Conservation (phyloP, 2,329 filamentous ascomycete genomes). For the Huntiella abstrusa region DNA sequence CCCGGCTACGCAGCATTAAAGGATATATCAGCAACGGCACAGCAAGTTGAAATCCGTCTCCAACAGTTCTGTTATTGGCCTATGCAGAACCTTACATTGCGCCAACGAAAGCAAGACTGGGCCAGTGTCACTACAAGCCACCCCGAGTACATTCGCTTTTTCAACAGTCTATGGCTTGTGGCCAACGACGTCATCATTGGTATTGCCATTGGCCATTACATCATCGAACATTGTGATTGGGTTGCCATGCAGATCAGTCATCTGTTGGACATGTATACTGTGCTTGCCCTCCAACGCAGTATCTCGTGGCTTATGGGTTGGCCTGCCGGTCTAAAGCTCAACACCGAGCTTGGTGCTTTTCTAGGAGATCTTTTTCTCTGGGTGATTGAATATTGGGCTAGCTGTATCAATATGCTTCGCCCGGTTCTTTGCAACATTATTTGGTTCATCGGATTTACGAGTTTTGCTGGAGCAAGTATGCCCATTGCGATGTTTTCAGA, state of each 20-base stretch:
- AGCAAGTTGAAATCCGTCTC: slow-evolving; percentile 90
- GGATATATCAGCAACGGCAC: slow-evolving; percentile 87
- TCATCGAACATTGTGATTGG: slow-evolving; percentile 81
- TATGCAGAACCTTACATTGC: slow-evolving; percentile 80
- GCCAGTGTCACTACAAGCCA: slow-evolving; percentile 88
- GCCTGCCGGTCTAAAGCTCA: slow-evolving; percentile 88
- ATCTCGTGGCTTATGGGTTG: slow-evolving; percentile 93
- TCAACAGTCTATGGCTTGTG: slow-evolving; percentile 96
- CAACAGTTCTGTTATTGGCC: slow-evolving; percentile 99
- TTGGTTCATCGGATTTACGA: slow-evolving; percentile 82
- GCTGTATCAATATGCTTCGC: slow-evolving; percentile 56
- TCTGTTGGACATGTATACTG: slow-evolving; percentile 63
- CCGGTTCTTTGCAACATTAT: slow-evolving; percentile 73
- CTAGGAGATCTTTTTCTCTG: slow-evolving; percentile 89
- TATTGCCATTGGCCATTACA: slow-evolving; percentile 87
- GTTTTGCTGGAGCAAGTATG: slow-evolving; percentile 92
- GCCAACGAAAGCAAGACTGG: slow-evolving; percentile 83
- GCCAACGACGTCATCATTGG: slow-evolving; percentile 98
- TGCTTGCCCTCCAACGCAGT: slow-evolving; percentile 70
- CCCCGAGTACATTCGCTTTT: slow-evolving; percentile 96
- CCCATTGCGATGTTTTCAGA: slow-evolving; percentile 92
- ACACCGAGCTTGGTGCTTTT: slow-evolving; percentile 83
- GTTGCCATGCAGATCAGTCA: slow-evolving; percentile 64
- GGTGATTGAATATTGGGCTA: slow-evolving; percentile 97
- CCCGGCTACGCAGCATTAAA: slow-evolving; percentile 73